phyloP scores from a whole-genome alignment of 202 grass and related monocot genomes.

The Schoenoplectus triqueter region DNA sequence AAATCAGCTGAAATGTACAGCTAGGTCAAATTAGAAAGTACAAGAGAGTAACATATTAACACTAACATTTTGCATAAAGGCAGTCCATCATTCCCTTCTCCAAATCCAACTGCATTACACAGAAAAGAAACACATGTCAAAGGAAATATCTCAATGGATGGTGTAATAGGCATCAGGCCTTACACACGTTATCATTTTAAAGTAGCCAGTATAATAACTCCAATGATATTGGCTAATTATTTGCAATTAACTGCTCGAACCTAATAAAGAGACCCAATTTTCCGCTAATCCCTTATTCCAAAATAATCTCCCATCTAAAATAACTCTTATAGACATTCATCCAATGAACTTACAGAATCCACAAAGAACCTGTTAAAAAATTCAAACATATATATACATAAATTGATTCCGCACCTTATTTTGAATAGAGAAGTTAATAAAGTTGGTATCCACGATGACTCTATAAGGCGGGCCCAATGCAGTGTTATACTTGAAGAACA shows the following conservation, averaged over 20 bases:
- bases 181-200: neutral
- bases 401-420: constrained; percentile 55
- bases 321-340: neutral
- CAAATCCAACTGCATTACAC: constrained; percentile 72
- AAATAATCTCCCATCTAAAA: neutral
- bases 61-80: constrained; percentile 96
- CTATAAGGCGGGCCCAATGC: constrained; percentile 77
- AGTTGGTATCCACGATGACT: constrained; percentile 98
- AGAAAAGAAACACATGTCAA: constrained; percentile 22
- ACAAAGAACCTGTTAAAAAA: constrained; percentile 14
- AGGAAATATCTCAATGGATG: neutral
- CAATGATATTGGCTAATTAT: neutral
- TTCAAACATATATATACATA: neutral
- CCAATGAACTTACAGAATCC: neutral
- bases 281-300: neutral
- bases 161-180: neutral
- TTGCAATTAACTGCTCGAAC: neutral
- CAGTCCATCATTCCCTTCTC: constrained; percentile 99
- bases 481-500: constrained; percentile 91
- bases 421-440: constrained; percentile 97
- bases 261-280: neutral
- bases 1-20: constrained; percentile 13
- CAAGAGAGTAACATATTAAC: neutral
- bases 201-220: neutral
- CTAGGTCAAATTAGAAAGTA: constrained; percentile 6